Percentiles rank a stretch among this genome's conserved stretches.
These are phyloP conservation scores for Cicer judaicum DNA, from an alignment of 306 rosid species.

Conservation along the genomic window DNA sequence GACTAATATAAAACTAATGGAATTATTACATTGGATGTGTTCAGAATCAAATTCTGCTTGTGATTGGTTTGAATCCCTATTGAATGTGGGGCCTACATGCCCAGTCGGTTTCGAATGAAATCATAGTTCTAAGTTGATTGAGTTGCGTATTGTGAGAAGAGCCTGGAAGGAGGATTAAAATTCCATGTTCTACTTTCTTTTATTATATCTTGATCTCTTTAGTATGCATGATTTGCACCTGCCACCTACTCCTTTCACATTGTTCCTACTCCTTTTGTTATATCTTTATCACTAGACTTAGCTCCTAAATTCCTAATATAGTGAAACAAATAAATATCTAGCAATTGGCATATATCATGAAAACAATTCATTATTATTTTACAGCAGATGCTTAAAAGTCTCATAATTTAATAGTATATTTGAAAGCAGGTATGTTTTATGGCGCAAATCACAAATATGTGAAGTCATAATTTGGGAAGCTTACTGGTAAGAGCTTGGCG, in stretches of 20 bases:
- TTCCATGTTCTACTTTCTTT: too few species aligned
- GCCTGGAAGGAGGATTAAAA: too few species aligned
- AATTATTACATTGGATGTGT: not conserved
- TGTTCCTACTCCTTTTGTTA: not conserved
- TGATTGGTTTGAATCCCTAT: not conserved
- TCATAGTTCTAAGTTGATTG: not conserved
- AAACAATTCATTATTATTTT: too few species aligned
- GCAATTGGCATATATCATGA: too few species aligned
- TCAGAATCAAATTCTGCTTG: not conserved
- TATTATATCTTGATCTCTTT: too few species aligned
- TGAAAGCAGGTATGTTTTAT: too few species aligned
- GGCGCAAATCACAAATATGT: constrained; percentile 12
- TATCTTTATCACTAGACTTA: not conserved
- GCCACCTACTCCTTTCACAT: too few species aligned
- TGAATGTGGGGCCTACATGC: not conserved
- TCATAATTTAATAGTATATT: not conserved
- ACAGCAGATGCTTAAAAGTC: too few species aligned
- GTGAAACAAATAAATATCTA: too few species aligned
- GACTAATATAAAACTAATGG: not conserved
- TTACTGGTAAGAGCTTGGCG: constrained; percentile 71
- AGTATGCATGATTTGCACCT: too few species aligned
- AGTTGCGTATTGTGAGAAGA: constrained; percentile 1
- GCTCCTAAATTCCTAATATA: too few species aligned
- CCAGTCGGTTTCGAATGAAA: not conserved
- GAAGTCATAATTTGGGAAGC: constrained; percentile 8